Evolutionary conservation across 169 alveolate genomes (phyloP), one percentile per base, ranked within the genome.

Genomic region (Plasmodium yoelii): DNA sequence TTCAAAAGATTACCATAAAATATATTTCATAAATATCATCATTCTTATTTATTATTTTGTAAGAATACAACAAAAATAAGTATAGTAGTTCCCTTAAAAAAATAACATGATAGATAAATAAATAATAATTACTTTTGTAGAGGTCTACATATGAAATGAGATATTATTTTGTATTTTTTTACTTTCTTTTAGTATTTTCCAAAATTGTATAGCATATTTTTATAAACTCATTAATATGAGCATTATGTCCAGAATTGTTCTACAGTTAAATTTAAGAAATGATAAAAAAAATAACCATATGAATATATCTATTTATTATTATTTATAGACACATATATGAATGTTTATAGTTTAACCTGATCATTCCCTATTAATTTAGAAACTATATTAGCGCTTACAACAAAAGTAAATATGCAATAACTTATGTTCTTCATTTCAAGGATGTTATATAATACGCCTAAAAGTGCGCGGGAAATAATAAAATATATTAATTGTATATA

Each of bases 101-200:
- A 53, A 67, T 34, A 34, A 56, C 49, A 63, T 51, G 22, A 22
- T 57, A 15, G n/a, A 44, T 57, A 15, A 19, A 15, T 44, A 56
- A 12, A 65, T 39, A 13, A 44, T n/a, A 47, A 4, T 18, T 49
- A 28, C 39, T 51, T 46, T 84, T 8, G 55, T 39, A 68, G 22
- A 13, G 34, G 34, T 44, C 5, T 59, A 18, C 71, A 42, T 7
- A 34, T n/a, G 42, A 34, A 34, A 34, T 34, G 42, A 7, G 4
- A 18, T 56, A 61, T 46, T 22, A 61, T 9, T 51, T 77, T 10
- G 63, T 59, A 42, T 42, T 44, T 63, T 12, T 18, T 63, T 75
- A 75, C 88, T 75, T 75, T 26, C 49, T 65, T 28, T 77, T 77
- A 59, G 89, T 65, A 28, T 59, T 68, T 77, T 57, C 67, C 19